Evolutionary conservation across 495 filamentous ascomycete species (phyloP), one percentile per base, ranked within the genome.

Genomic region (Talaromyces proteolyticus): DNA sequence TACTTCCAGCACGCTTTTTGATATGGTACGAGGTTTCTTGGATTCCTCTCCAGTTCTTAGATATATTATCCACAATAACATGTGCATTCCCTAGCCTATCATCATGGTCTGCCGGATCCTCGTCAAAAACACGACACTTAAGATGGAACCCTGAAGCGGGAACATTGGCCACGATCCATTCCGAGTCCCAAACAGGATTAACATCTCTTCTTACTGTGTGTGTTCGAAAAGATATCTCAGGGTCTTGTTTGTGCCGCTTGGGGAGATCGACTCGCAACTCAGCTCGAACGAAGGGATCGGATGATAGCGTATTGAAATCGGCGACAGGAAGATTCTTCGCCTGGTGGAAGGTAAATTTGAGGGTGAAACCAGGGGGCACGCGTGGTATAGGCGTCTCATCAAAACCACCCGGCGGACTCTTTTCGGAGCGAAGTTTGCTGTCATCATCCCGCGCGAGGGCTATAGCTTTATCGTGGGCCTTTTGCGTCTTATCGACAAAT

Each of bases 111-210:
- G 84, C 78, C 26, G 81, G 80, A 62, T 97, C 92, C 59, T 97
- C 92, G 57, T 97, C 92, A 62, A 87, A 89, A 17, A 97, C 68
- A 29, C 86, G 73, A 38, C 84, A 84, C 60, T 95, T 95, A 41
- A 97, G 69, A 49, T 69, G 73, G 61, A 93, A 92, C 1, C 91
- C 91, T 1, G 77, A 79, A 0, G 80, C 68, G 0, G 91, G 89
- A 0, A 97, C 76, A 56, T 95, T 91, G 42, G 87, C 85, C 25
- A 97, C 83, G 29, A 88, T 79, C 92, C 92, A 97, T 25, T 88
- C 81, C 17, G 79, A 76, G 37, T 95, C 79, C 92, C 92, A 97
- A 16, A 67, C 72, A 0, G 92, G 89, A 53, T 93, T 77, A 6
- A 76, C 80, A 36, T 76, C 81, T 45, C 70, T 80, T 41, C 82